phyloP scores from a whole-genome alignment of 768 basidiomycete species.

The Termitomyces titanicus region DNA sequence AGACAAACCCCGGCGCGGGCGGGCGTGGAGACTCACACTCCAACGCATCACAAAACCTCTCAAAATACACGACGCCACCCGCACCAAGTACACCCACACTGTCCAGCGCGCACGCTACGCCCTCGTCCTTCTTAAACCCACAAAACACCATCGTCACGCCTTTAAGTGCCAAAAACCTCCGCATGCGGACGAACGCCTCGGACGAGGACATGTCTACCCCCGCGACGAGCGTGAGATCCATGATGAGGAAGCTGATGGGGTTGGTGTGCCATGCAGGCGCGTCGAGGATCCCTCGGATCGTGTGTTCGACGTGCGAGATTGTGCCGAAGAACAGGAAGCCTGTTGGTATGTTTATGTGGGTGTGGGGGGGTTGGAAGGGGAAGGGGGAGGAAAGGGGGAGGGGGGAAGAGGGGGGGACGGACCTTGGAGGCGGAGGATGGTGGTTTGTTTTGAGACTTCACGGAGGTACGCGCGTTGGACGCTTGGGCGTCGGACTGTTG shows the following conservation, averaged over 20 bases:
- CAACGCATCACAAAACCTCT: conserved; percentile 86
- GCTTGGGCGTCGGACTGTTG: conserved; percentile 87
- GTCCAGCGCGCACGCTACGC: conserved; percentile 67
- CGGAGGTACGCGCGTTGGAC: conserved; percentile 86
- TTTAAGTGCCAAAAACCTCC: conserved; percentile 72
- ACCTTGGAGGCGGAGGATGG: conserved; percentile 85
- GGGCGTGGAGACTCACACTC: conserved; percentile 87
- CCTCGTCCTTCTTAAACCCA: conserved; percentile 62
- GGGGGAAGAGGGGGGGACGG: neutral
- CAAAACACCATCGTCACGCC: conserved; percentile 88
- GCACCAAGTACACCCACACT: conserved; percentile 80
- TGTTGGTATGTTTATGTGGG: conserved; percentile 13
- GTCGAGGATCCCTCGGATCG: conserved; percentile 73
- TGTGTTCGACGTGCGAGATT: conserved; percentile 84
- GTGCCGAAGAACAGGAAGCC: conserved; percentile 94
- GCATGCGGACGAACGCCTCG: conserved; percentile 91
- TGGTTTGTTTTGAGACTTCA: conserved; percentile 90
- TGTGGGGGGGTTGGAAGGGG: neutral
- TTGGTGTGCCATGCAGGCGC: conserved; percentile 64
- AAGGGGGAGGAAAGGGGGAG: neutral
- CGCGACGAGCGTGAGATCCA: conserved; percentile 81
- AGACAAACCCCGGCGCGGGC: no score
- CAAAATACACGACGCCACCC: conserved; percentile 72
- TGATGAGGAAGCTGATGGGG: conserved; percentile 85
- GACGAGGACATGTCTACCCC: conserved; percentile 95